Evolutionary conservation across 345 rosid species (phyloP), one percentile per base, ranked within the genome.

Genomic region (Atalantia buxifolia): DNA sequence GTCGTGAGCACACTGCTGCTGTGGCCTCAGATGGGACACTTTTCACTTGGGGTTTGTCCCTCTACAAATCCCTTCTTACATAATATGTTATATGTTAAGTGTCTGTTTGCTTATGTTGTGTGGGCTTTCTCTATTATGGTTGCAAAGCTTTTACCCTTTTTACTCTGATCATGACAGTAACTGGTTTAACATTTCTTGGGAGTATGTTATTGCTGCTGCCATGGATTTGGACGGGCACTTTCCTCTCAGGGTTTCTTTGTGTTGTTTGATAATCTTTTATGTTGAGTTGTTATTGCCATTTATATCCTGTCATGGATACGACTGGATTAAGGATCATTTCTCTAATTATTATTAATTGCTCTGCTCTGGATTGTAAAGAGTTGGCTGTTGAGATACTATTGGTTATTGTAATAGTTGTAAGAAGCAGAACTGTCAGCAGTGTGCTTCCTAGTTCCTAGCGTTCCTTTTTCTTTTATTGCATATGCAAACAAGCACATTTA

Each of bases 21-120:
- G 98, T 93, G 72, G 97, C 98, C 77, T 94, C 98, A 9, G 98
- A 96, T 85, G 99, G 98, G 64, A 89, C 97, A 33, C 98, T 96
- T 81, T 96, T 96, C 86, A 93, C 97, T 61, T 92, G 99, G 98
- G 99, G 97, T 95, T 60, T 74, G 84, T 74, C 76, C 74, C 77
- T 81, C 80, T 25, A 42, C 60, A 36, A 55, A 50, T 36, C 22
- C 57, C 57, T 53, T 18, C 22, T n/a, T 53, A 69, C 35, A 45
- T 38, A 71, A 1, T 24, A 24, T 9, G 10, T 79, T 66, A 48
- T 61, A 45, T 74, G 19, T 79, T 76, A 30, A 19, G 12, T 63
- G 35, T 59, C 6, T 9, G 21, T 56, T 45, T 22, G 55, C 31
- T 22, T 19, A 21, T 64, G 33, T 77, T 27, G 13, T 40, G 59